These are phyloP conservation scores for Straminergon stramineum DNA, from an alignment of 225 moss, liverwort and hornwort species.

Conservation along the genomic window DNA sequence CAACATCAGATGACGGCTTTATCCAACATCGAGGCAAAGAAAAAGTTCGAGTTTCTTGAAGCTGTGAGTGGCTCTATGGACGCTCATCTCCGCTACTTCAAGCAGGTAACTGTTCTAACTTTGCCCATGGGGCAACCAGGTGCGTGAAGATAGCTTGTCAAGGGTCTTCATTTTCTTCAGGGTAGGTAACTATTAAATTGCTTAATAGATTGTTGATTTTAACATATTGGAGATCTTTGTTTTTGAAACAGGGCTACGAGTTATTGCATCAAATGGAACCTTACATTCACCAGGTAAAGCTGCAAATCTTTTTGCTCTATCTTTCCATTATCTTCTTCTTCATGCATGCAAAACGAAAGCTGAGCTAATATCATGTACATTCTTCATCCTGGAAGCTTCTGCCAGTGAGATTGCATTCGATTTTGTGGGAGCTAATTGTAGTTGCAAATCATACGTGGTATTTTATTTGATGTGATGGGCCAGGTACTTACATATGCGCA, in stretches of 20 bases:
- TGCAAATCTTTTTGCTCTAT: not conserved
- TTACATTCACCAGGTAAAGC: slow-evolving; percentile 76
- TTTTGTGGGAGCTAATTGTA: not conserved
- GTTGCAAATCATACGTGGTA: not conserved
- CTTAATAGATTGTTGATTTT: not conserved
- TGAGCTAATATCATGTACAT: not conserved
- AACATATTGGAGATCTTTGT: not conserved
- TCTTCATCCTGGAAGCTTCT: slow-evolving; percentile 1
- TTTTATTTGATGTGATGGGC: not conserved
- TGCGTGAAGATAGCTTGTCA: not conserved
- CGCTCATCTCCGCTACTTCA: slow-evolving; percentile 91
- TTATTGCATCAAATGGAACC: slow-evolving; percentile 97
- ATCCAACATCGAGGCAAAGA: slow-evolving; percentile 89
- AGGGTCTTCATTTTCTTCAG: not conserved
- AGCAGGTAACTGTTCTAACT: slow-evolving; percentile 35
- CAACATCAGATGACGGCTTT: slow-evolving; percentile 62
- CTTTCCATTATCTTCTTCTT: not conserved
- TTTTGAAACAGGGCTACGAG: slow-evolving; percentile 69
- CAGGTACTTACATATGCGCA: slow-evolving; percentile 91
- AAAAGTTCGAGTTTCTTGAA: slow-evolving; percentile 98
- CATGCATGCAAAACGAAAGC: not conserved
- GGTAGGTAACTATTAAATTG: not conserved
- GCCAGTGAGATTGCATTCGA: not conserved
- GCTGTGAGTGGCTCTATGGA: slow-evolving; percentile 97
- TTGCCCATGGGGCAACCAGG: not conserved